Percentiles rank a stretch among this genome's conserved stretches.
Conservation (phyloP, 2,329 filamentous ascomycete species). For the Phyllosticta citriasiana region DNA sequence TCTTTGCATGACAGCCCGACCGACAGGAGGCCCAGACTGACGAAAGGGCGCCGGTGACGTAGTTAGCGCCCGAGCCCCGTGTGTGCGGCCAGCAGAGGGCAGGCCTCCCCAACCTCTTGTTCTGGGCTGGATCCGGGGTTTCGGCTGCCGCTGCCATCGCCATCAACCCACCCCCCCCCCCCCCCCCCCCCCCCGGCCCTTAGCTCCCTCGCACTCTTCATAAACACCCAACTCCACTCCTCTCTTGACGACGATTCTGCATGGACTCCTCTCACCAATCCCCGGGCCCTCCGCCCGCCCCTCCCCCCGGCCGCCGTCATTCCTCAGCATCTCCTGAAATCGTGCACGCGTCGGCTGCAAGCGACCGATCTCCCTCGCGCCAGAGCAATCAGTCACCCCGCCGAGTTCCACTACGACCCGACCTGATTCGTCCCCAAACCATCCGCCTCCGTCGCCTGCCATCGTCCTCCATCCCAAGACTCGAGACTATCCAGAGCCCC, state of each 20-base stretch:
- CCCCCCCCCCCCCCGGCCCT: not conserved
- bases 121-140: not conserved
- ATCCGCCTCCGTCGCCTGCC: constrained; percentile 8
- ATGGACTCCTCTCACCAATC: not conserved
- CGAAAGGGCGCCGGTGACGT: not conserved
- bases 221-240: not conserved
- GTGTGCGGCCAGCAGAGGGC: too few species aligned
- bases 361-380: not conserved
- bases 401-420: not conserved
- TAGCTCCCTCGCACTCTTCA: not conserved
- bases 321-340: not conserved
- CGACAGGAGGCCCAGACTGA: not conserved
- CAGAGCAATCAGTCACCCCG: not conserved
- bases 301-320: not conserved
- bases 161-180: not conserved
- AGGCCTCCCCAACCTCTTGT: not conserved
- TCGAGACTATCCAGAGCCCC: constrained; percentile 2
- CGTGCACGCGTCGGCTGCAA: not conserved
- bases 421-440: not conserved
- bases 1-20: not conserved
- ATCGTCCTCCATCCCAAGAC: not conserved
- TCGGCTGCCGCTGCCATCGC: not conserved
- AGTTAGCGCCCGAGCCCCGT: not conserved
- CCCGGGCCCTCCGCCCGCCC: not conserved
- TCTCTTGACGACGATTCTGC: not conserved